Evolutionary conservation across 2,329 filamentous ascomycete genomes (phyloP), one percentile per base, ranked within the genome.

Genomic region (Claviceps africana): DNA sequence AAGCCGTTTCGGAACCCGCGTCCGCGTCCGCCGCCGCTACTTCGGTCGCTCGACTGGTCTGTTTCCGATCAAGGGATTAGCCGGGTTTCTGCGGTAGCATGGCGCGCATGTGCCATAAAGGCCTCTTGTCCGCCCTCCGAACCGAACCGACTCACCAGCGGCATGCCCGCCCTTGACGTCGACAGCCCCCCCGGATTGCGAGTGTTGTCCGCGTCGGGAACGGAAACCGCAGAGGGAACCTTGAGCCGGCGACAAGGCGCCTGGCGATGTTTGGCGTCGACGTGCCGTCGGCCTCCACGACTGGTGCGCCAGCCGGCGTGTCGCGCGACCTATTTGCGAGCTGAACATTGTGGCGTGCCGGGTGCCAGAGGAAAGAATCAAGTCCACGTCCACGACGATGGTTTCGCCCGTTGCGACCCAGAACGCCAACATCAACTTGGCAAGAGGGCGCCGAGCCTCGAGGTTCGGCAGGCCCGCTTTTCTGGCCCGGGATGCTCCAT

Each of bases 1-100:
- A 60, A 45, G 57, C 60, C 50, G 53, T 59, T 55, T 56, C 60
- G 51, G 60, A 58, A 43, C 1, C 13, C 6, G 31, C 31, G 33
- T 50, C 54, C 28, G 28, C 37, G n/a, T 21, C 13, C 13, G 40
- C 43, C 39, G 28, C 37, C n/a, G n/a, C n/a, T n/a, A n/a, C n/a
- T n/a, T n/a, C n/a, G n/a, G n/a, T n/a, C 31, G 21, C 47, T 43
- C 11, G 35, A 31, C 47, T 31, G 49, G 47, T 21, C 47, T 30
- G 22, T 31, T n/a, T n/a, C n/a, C n/a, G n/a, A n/a, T n/a, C n/a
- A n/a, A n/a, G n/a, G n/a, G n/a, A n/a, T n/a, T n/a, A n/a, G n/a
- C n/a, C n/a, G n/a, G n/a, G n/a, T n/a, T n/a, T n/a, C n/a, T n/a
- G n/a, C n/a, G n/a, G n/a, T n/a, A n/a, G n/a, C n/a, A n/a, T n/a